A percentile compares a stretch with the other conserved stretches of the same genome.
phyloP scores from a whole-genome alignment of 805 yeast species.

The Limtongia smithiae region DNA sequence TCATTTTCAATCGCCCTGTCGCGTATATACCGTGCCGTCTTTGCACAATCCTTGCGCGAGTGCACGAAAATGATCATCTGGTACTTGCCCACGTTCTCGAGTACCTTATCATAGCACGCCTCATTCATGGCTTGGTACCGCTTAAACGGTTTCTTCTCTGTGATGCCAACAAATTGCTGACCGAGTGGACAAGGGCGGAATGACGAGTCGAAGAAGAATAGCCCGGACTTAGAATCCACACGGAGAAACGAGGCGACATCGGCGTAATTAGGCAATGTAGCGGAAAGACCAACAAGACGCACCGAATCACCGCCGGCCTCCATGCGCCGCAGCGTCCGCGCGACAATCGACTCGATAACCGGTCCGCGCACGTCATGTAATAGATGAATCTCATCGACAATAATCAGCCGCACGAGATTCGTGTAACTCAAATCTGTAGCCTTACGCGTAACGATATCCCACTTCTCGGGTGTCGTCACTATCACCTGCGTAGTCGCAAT shows the following conservation, averaged over 20 bases:
- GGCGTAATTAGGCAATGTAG: constrained; percentile 51
- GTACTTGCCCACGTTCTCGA: constrained; percentile 37
- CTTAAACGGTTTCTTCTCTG: constrained; percentile 49
- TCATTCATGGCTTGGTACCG: constrained; percentile 70
- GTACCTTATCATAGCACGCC: constrained; percentile 47
- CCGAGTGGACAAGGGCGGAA: constrained; percentile 47
- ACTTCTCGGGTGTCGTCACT: constrained; percentile 60
- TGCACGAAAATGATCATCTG: constrained; percentile 42
- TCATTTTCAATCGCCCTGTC: constrained; percentile 45
- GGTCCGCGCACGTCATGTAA: constrained; percentile 49
- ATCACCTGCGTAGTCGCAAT: constrained; percentile 51
- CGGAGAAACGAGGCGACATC: constrained; percentile 48
- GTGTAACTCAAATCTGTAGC: constrained; percentile 57
- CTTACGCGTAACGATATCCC: constrained; percentile 56
- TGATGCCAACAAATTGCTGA: constrained; percentile 46
- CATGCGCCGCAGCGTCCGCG: constrained; percentile 49
- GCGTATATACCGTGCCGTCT: constrained; percentile 43
- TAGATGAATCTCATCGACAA: constrained; percentile 49
- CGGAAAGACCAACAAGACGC: constrained; percentile 49
- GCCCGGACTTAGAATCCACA: constrained; percentile 76
- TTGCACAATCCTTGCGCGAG: constrained; percentile 48
- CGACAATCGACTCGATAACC: constrained; percentile 47
- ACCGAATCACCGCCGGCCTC: constrained; percentile 65
- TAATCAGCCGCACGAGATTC: constrained; percentile 45
- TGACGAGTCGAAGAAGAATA: constrained; percentile 61